Base-by-base conservation (phyloP, 495 filamentous ascomycete genomes). In the Penicillium arizonense region DNA sequence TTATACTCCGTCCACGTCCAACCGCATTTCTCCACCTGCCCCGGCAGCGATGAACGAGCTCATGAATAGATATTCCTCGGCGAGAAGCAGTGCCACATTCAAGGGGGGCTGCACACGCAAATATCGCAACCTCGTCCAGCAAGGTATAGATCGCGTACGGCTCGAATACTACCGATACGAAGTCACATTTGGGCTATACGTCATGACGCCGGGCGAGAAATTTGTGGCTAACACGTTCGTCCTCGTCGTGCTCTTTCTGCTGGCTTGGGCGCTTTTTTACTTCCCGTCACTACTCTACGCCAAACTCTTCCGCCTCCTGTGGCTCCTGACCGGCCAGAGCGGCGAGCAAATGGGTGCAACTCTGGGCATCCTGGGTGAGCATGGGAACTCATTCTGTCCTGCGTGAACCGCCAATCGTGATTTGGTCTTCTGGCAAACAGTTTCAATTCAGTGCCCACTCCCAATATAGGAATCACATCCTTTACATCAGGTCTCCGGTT, bases 101-200 rank as follows among this genome's bases (percentile, higher is more conserved):
- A 30, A 7, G 28, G 28, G 26, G 2, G 28, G 28, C 7, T 30
- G 0, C 8, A 2, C 28, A 30, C 28, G 28, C 28, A 30, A 30
- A 30, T 30, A 30, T 13, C 63, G 60, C 26, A 69, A 67, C 44
- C 47, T 64, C 4, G 13, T 73, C 28, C 66, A 66, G 48, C 66
- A 69, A 23, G 33, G 79, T 34, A 50, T 78, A 47, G 77, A 80
- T 47, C 80, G 80, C 63, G 69, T 88, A 23, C 77, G 78, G 55
- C 77, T 84, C 43, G 87, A 87, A 64, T 81, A 84, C 56, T 90
- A 90, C 64, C 87, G 87, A 59, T 89, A 88, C 63, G 86, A 89
- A 65, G 87, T 89, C 54, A 88, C 87, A 8, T 86, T 86, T 62
- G 79, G 82, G 32, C 71, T 88, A 20, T 90, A 90, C 67, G 87